Evolutionary conservation across 257 asterid species (phyloP), one percentile per base, ranked within the genome.

Genomic region (Solanum appendiculatum): DNA sequence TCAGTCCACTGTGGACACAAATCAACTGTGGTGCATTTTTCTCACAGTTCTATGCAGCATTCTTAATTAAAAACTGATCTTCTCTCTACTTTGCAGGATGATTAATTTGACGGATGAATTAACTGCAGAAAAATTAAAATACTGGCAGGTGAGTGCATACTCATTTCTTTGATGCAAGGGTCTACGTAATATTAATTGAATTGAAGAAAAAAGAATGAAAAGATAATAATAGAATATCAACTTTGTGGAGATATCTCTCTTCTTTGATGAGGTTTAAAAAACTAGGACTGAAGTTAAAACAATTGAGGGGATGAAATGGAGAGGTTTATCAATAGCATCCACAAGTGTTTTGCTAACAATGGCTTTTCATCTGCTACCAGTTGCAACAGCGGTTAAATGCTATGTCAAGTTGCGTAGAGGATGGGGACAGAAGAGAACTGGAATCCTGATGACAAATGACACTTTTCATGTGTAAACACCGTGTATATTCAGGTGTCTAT

Each of bases 101-200:
- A 90, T 66, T 89, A 90, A 92, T 91, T 90, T 96, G 96, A 95
- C 98, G 2, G 96, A 95, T 77, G 99, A 96, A 89, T 94, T 96
- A 92, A 94, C 92, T 83, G 87, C 94, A 7, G 99, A 96, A 89
- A 96, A 88, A 89, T 85, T 91, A 5, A 96, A 94, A 91, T 92
- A 93, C 90, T 87, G 86, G 94, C 98, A 95, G 88, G 99, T 96
- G 89, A 92, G 96, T 90, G 85, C 85, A 29, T 20, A 18, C 20
- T 46, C 20, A 42, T 80, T 78, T 78, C 84, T 78, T 42, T 46
- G 58, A 77, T 25, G 25, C 39, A 42, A 42, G 42, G 37, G 37
- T 46, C 84, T 44, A 25, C 42, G 37, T 42, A 25, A 9, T 42
- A 13, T 42, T 44, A 15, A 78, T 78, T 78, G 84, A 31, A 78